Evolutionary conservation across 2,329 filamentous ascomycete genomes (phyloP).

Genomic region (Xylariaceae sp.): DNA sequence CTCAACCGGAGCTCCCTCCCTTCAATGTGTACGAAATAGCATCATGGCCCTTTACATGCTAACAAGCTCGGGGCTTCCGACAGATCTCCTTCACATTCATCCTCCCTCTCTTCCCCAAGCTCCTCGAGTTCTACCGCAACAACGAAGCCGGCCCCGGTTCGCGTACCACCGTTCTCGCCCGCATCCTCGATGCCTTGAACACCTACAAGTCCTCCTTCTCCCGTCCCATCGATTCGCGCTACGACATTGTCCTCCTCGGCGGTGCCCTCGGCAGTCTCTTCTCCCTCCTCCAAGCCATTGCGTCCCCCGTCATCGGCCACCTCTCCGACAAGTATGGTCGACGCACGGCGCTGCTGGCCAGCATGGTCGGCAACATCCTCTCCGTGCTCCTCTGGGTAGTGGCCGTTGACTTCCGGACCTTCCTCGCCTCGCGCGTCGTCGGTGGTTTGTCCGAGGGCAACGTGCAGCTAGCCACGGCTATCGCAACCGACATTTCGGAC

Average conservation of each 20-base stretch:
- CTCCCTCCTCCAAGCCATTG: constrained; percentile 81
- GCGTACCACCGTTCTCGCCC: constrained; percentile 59
- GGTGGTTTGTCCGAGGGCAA: constrained; percentile 95
- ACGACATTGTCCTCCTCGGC: constrained; percentile 93
- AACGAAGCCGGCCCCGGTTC: constrained; percentile 56
- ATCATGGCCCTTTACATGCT: not conserved
- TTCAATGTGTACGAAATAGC: no score
- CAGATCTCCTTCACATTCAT: constrained; percentile 99
- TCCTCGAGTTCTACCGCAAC: constrained; percentile 93
- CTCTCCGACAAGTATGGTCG: constrained; percentile 87
- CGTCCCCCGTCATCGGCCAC: constrained; percentile 83
- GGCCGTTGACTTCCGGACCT: constrained; percentile 91
- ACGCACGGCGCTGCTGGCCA: constrained; percentile 77
- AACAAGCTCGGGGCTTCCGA: not conserved
- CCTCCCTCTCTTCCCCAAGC: constrained; percentile 87
- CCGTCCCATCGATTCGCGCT: constrained; percentile 87
- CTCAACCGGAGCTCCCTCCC: not conserved
- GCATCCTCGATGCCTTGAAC: constrained; percentile 77
- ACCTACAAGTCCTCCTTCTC: constrained; percentile 92
- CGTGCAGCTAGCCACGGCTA: constrained; percentile 90
- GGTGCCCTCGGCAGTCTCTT: constrained; percentile 92
- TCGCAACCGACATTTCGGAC: constrained; percentile 92
- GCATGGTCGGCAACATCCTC: constrained; percentile 88
- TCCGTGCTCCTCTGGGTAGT: constrained; percentile 92
- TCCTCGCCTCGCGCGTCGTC: constrained; percentile 86